These are phyloP conservation scores for Mycena sp. DNA, from an alignment of 1,284 basidiomycete species.

Conservation along the genomic window DNA sequence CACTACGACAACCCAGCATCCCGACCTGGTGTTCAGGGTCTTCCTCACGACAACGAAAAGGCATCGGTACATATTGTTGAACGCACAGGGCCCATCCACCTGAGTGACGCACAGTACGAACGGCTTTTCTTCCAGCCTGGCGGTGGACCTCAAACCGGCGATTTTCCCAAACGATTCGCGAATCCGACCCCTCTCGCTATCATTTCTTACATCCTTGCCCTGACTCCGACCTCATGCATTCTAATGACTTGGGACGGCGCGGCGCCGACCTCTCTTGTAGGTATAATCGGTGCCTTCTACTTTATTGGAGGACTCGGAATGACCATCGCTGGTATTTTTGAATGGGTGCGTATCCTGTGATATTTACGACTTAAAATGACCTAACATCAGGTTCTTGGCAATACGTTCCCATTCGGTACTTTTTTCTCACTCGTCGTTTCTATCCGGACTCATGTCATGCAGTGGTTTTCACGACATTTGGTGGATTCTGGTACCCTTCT, in stretches of 20 bases:
- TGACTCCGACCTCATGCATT: slow-evolving; percentile 31
- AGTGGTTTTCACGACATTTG: slow-evolving; percentile 33
- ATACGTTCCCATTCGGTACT: slow-evolving; percentile 33
- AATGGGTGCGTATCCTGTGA: slow-evolving; percentile 31
- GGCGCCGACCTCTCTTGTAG: slow-evolving; percentile 21
- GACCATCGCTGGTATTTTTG: slow-evolving; percentile 31
- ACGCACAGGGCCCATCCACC: slow-evolving; percentile 16
- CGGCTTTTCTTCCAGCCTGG: slow-evolving; percentile 34
- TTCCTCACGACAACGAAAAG: slow-evolving; percentile 15
- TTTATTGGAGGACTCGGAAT: slow-evolving; percentile 33
- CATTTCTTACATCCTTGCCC: slow-evolving; percentile 28
- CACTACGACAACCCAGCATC: no score
- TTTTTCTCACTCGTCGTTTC: not conserved
- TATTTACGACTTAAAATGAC: not conserved
- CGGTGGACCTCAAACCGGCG: not conserved
- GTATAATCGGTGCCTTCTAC: slow-evolving; percentile 31
- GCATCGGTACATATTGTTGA: slow-evolving; percentile 1
- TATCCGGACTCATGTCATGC: slow-evolving; percentile 3
- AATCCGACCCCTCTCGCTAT: slow-evolving; percentile 34
- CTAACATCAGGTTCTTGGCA: slow-evolving; percentile 31
- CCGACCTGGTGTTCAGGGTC: no score
- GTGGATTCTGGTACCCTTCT: slow-evolving; percentile 34
- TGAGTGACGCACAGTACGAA: slow-evolving; percentile 31
- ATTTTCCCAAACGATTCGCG: slow-evolving; percentile 25
- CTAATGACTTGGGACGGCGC: slow-evolving; percentile 33